Evolutionary conservation across 768 basidiomycete genomes (phyloP), one percentile per base, ranked within the genome.

Genomic region (Mycena vitilis): DNA sequence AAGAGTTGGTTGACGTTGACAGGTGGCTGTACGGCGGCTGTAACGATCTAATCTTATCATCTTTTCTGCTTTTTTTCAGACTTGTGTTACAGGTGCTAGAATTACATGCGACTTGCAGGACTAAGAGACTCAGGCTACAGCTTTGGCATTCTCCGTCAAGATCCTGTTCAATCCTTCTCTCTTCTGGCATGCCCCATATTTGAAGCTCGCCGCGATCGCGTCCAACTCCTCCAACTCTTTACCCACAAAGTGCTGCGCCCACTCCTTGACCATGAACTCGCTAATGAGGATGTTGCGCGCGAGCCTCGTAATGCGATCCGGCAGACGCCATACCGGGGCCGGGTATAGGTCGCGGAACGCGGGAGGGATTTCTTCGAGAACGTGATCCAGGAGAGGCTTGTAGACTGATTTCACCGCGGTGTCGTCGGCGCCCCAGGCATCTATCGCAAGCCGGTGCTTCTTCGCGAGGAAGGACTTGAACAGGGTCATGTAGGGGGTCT

Each of bases 341-440:
- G 91, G 89, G 77, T 92, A 91, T 8, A 91, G 80, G n/a, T 76
- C 71, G 69, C 82, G 87, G 79, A 85, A 84, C 71, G 84, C 75
- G 51, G 75, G 77, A 0, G 85, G 86, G 48, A 91, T 82, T 73
- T 89, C 87, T 47, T 86, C 73, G 63, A 85, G 74, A 79, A 94
- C 81, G 70, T 88, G 91, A 49, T 91, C 80, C 66, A 88, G 75
- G 68, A 94, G 80, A 15, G 92, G 91, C 69, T 89, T 76, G 80
- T 92, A 94, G 62, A 90, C 77, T 66, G 86, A 75, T 38, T 80
- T 80, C 53, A 95, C 87, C 42, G 79, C 76, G 13, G 79, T 76
- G 69, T 87, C 87, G 75, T 93, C 91, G 3, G 91, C 85, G 18
- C 93, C 93, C 93, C 93, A 94, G 3, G 89, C 86, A 75, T 95